phyloP scores from a whole-genome alignment of 805 yeast genomes.

The Starmera quercuum region DNA sequence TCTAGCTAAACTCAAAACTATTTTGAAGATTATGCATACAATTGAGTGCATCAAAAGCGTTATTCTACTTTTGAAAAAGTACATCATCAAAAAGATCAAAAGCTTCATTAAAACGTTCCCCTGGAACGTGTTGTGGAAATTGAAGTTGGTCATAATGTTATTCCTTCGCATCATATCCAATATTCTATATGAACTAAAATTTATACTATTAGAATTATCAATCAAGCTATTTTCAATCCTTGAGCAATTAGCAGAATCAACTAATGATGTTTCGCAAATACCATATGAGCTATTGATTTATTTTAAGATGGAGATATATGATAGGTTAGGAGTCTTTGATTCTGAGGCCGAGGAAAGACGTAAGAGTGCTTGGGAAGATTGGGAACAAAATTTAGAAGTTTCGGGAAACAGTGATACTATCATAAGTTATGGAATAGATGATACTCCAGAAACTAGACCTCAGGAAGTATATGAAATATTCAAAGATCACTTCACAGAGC shows the following conservation, averaged over 20 bases:
- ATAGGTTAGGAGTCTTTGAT: constrained; percentile 6
- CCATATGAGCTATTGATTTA: constrained; percentile 12
- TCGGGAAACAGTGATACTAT: not conserved
- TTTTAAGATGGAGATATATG: constrained; percentile 8
- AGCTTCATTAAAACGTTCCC: constrained; percentile 12
- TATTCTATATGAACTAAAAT: constrained; percentile 11
- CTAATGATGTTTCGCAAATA: constrained; percentile 1
- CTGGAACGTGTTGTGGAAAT: constrained; percentile 11
- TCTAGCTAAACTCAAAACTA: constrained; percentile 6
- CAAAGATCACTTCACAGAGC: constrained; percentile 1
- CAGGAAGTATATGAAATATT: constrained; percentile 5
- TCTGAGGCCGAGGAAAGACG: not conserved
- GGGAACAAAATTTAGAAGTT: not conserved
- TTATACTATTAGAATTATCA: constrained; percentile 6
- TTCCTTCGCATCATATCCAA: constrained; percentile 9
- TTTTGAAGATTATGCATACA: constrained; percentile 12
- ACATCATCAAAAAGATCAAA: constrained; percentile 10
- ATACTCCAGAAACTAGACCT: not conserved
- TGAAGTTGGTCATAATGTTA: constrained; percentile 11
- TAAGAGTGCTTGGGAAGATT: constrained; percentile 1
- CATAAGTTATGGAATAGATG: not conserved
- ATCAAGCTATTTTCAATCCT: constrained; percentile 6
- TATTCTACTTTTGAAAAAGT: constrained; percentile 7
- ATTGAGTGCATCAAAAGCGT: constrained; percentile 16
- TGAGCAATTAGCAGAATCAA: constrained; percentile 5